Evolutionary conservation across 345 rosid species (phyloP), one percentile per base, ranked within the genome.

Genomic region (Salix udensis): DNA sequence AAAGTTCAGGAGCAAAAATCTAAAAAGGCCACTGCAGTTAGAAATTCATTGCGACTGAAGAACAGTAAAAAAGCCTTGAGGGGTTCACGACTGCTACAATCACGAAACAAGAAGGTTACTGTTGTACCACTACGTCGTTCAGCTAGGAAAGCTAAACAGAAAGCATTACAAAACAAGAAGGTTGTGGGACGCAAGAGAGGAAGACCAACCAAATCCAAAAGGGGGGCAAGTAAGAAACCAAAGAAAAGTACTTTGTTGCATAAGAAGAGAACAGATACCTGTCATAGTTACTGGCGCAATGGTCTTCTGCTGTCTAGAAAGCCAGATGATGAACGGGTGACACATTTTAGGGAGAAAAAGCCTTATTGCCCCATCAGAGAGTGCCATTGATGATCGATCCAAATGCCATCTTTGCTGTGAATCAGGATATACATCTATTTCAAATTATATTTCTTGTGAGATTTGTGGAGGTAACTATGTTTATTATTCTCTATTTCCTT

Each of bases 51-150:
- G 71, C 76, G 83, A 26, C 46, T 71, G 19, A 75, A 67, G 39
- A 78, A 64, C 69, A 75, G 74, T 37, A 80, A 77, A 78, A 84
- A 62, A 76, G 26, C 65, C n/a, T 58, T 55, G 62, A 76, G 65
- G 48, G 55, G 40, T 30, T 50, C 80, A 66, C 70, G 74, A 67
- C 40, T 67, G 21, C 68, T 67, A 42, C 74, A 60, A 69, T 78
- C 84, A 44, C 80, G 65, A 79, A 90, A 85, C 64, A 84, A 84
- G 85, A 87, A 86, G 71, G 89, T 79, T 82, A 72, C 83, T 44
- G 88, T 85, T 73, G 82, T 88, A 69, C 97, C 97, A 36, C 74
- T 96, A 78, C 94, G 98, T 16, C 94, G 97, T 76, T 96, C 99
- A 65, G 79, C 92, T 66, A 90, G 99, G 87, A 86, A 78, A 74